Evolutionary conservation across 73 alveolate genomes (phyloP).

Genomic region (Durusdinium trenchii): DNA sequence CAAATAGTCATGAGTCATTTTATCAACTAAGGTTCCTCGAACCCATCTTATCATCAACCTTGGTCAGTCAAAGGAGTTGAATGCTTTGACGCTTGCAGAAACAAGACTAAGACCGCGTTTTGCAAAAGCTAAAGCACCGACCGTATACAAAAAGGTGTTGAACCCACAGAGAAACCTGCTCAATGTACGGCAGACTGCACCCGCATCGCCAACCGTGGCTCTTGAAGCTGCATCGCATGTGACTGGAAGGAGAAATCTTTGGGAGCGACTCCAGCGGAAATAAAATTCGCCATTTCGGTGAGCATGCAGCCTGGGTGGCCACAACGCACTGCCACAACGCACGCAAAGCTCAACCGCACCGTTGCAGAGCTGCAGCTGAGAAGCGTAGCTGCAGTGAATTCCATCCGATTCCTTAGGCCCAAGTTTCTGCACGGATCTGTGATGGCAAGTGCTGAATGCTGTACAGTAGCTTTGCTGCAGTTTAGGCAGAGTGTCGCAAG

Average conservation of each 20-base stretch:
- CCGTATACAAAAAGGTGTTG: too few relatives aligned
- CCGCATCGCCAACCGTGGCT: constrained; percentile 35
- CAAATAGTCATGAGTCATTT: neutral
- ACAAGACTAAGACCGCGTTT: neutral
- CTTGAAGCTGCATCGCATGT: constrained; percentile 35
- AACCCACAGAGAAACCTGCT: neutral
- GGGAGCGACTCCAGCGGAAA: constrained; percentile 76
- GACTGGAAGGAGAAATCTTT: constrained; percentile 39
- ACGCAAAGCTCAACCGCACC: neutral
- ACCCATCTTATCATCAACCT: constrained; percentile 92
- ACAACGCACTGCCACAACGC: too few relatives aligned
- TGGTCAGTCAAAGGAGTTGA: neutral
- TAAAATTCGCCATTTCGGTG: constrained; percentile 42
- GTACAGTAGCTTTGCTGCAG: neutral
- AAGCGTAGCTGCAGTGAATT: constrained; percentile 30
- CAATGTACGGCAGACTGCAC: constrained; percentile 87
- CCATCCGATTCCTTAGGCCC: constrained; percentile 42
- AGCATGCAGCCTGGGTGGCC: constrained; percentile 48
- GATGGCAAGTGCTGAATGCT: neutral
- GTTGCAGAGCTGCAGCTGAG: neutral
- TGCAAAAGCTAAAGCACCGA: too few relatives aligned
- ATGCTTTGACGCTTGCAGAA: neutral
- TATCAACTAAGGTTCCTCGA: constrained; percentile 27
- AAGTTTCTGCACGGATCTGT: neutral
- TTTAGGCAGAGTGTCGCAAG: constrained; percentile 40